Conservation (phyloP, 2,329 filamentous ascomycete genomes). For the Ramularia endophylla region DNA sequence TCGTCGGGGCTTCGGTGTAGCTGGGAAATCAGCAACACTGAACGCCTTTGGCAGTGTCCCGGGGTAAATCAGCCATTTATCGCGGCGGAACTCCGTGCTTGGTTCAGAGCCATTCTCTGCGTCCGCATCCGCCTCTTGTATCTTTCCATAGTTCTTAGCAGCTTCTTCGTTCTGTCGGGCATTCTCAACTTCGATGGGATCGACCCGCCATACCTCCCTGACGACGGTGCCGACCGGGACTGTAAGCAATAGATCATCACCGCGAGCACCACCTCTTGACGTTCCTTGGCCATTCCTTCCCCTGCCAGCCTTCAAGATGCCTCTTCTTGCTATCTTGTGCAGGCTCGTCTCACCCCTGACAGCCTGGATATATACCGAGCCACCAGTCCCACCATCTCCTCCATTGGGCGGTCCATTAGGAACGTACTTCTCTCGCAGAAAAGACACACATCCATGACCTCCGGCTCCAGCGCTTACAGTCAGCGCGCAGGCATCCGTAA, state of each 20-base stretch:
- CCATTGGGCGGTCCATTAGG: constrained; percentile 88
- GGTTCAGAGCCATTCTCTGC: constrained; percentile 34
- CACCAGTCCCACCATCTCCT: constrained; percentile 86
- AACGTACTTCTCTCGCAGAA: constrained; percentile 84
- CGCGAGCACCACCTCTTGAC: constrained; percentile 66
- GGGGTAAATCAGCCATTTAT: constrained; percentile 84
- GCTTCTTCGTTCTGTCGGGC: constrained; percentile 29
- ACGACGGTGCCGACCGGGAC: constrained; percentile 92
- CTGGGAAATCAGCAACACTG: constrained; percentile 52
- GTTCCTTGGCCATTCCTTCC: constrained; percentile 77
- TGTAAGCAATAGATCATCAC: constrained; percentile 79
- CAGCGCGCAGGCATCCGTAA: constrained; percentile 78
- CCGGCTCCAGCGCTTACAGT: constrained; percentile 73
- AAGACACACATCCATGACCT: constrained; percentile 90
- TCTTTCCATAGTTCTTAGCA: constrained; percentile 26
- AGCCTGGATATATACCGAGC: constrained; percentile 91
- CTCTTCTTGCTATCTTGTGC: constrained; percentile 78
- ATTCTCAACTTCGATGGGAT: constrained; percentile 65
- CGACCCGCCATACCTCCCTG: constrained; percentile 70
- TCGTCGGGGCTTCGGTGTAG: constrained; percentile 50
- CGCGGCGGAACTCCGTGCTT: constrained; percentile 42
- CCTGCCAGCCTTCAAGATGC: constrained; percentile 66
- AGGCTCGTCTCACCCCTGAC: constrained; percentile 85
- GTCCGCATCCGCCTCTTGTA: constrained; percentile 23
- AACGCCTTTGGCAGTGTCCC: constrained; percentile 69